These are phyloP conservation scores for Cutaneotrichosporon spelunceum DNA, from an alignment of 1,284 basidiomycete species.

Conservation along the genomic window DNA sequence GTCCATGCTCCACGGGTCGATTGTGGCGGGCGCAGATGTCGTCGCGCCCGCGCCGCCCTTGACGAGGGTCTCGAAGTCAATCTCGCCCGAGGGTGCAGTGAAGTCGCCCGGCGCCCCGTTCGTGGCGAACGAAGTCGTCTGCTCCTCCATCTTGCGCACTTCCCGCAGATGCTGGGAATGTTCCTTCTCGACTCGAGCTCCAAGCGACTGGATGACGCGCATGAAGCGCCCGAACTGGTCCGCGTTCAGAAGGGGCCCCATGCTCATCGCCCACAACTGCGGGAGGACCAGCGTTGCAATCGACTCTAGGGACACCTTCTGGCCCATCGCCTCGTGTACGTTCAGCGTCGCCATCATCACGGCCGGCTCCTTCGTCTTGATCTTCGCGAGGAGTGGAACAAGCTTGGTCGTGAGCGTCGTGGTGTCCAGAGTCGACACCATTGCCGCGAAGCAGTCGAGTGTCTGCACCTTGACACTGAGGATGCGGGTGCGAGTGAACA, in stretches of 20 bases:
- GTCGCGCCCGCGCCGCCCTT: constrained; percentile 18
- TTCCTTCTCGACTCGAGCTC: constrained; percentile 49
- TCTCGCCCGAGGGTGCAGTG: constrained; percentile 37
- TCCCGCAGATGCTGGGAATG: constrained; percentile 51
- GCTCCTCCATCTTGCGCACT: constrained; percentile 47
- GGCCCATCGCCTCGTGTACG: constrained; percentile 94
- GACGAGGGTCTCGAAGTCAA: constrained; percentile 52
- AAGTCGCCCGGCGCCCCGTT: constrained; percentile 27
- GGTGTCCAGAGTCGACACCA: constrained; percentile 93
- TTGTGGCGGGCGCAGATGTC: background rate
- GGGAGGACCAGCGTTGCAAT: constrained; percentile 90
- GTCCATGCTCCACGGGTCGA: constrained; percentile 46
- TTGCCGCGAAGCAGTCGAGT: constrained; percentile 77
- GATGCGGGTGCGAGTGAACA: constrained; percentile 84
- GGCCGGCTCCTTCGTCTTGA: constrained; percentile 90
- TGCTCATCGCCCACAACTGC: constrained; percentile 93
- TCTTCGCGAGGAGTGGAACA: constrained; percentile 87
- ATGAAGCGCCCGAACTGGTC: constrained; percentile 90
- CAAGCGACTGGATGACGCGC: constrained; percentile 54
- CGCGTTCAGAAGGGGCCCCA: constrained; percentile 86
- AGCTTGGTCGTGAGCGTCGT: constrained; percentile 88
- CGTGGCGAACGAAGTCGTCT: constrained; percentile 31
- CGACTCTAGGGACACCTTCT: constrained; percentile 90
- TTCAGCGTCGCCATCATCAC: constrained; percentile 92
- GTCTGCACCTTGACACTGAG: constrained; percentile 85